Base-by-base conservation (phyloP, 169 alveolate species). In the Plasmodium relictum region DNA sequence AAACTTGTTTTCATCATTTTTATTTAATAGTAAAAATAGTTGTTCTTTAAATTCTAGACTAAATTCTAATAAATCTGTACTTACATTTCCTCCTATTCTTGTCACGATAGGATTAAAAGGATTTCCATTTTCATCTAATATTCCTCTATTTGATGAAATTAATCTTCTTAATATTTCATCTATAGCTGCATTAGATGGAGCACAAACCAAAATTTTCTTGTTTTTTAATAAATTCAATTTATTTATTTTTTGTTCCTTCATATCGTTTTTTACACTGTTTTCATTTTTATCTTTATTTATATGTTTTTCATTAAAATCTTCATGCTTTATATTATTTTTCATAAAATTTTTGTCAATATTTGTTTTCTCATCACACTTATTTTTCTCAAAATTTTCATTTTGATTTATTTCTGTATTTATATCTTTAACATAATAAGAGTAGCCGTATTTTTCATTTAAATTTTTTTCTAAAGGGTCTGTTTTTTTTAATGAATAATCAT, bases 111-210 rank as follows among this genome's bases (percentile, higher is more conserved):
- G 98, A 78, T 94, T 90, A 37, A 88, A 94, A 14, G 92, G 74
- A 24, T 94, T 89, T 5, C 99, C 99, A 48, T 93, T 74, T 20
- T 92, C 88, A 74, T 95, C 97, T 63, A 95, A 96, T 42, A 96
- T 96, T 0, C 99, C 98, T 45, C 44, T 48, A 2, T 91, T 59
- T 31, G 92, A 65, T 14, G 94, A 70, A 56, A 93, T 88, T 61
- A 98, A 93, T n/a, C 99, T 94, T 74, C 98, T 93, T 16, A 98
- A 97, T 39, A 98, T 98, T 92, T 98, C 99, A 93, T 98, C 99
- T n/a, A 98, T 98, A 0, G 99, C 99, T 14, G 99, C 99, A 88
- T 98, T 98, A 41, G 99, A 98, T 22, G 99, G 99, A 20, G 99
- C 99, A 86, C 99, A 98, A 54, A 98, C 97, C 41, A 98, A 93